Percentiles rank a stretch among this genome's conserved stretches.
phyloP scores from a whole-genome alignment of 2,329 filamentous ascomycete species.

The Apiospora phragmitis region DNA sequence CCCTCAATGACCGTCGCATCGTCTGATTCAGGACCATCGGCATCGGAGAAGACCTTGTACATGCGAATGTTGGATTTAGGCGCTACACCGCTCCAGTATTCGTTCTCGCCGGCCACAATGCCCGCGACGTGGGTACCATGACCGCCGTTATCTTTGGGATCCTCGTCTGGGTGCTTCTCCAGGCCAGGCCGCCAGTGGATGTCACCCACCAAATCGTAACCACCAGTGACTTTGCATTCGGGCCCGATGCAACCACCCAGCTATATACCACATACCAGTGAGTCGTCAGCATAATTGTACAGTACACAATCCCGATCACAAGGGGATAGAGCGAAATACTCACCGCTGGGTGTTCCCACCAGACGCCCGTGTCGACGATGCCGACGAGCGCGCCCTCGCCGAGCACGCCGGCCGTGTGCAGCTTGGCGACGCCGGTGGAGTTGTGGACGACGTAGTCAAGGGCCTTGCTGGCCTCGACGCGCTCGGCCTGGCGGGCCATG shows the following conservation, averaged over 20 bases:
- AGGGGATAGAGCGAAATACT: not conserved
- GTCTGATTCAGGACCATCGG: constrained; percentile 20
- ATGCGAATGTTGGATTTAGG: constrained; percentile 27
- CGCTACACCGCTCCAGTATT: constrained; percentile 29
- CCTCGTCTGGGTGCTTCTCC: constrained; percentile 19
- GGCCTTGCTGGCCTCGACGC: constrained; percentile 12
- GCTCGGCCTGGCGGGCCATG: constrained; percentile 12
- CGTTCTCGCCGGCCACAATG: constrained; percentile 30
- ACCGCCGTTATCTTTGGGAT: constrained; percentile 28
- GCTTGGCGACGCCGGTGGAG: constrained; percentile 21
- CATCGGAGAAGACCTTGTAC: constrained; percentile 29
- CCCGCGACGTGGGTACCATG: constrained; percentile 34
- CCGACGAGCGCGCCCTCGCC: constrained; percentile 21
- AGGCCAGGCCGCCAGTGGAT: constrained; percentile 16
- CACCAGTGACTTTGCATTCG: constrained; percentile 21
- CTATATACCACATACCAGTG: not conserved
- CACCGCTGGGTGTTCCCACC: constrained; percentile 18
- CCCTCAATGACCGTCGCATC: constrained; percentile 35
- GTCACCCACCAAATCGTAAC: constrained; percentile 21
- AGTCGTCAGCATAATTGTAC: not conserved
- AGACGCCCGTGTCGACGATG: constrained; percentile 21
- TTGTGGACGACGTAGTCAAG: constrained; percentile 20
- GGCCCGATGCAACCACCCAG: constrained; percentile 22
- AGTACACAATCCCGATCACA: not conserved
- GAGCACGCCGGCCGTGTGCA: constrained; percentile 19